A percentile compares a stretch with the other conserved stretches of the same genome.
Evolutionary conservation across 164 flowering plant genomes (phyloP).

Genomic region (Berberis vulgaris): DNA sequence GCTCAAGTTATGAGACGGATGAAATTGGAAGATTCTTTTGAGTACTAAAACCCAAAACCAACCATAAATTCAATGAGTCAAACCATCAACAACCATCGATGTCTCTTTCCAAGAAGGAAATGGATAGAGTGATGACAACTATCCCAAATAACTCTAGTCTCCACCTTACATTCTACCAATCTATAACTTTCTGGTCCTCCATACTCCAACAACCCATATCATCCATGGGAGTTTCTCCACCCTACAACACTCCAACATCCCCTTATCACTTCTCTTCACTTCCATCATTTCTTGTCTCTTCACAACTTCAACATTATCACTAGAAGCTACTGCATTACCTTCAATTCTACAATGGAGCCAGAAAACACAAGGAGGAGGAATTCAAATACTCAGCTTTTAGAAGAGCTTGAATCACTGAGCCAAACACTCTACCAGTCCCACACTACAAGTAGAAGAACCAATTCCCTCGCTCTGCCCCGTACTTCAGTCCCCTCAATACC

Average conservation of each 20-base stretch:
- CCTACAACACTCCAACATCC: conserved; percentile 14
- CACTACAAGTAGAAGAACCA: conserved; percentile 51
- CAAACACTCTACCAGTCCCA: conserved; percentile 65
- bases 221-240: conserved; percentile 29
- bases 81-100: background rate
- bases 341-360: conserved; percentile 17
- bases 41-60: background rate
- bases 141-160: conserved; percentile 10
- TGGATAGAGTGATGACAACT: conserved; percentile 4
- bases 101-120: conserved; percentile 7
- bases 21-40: no score
- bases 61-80: background rate
- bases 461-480: conserved; percentile 78
- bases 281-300: background rate
- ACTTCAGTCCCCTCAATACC: conserved; percentile 32
- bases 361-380: conserved; percentile 27
- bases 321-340: background rate
- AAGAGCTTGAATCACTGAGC: conserved; percentile 69
- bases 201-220: conserved; percentile 18
- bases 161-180: conserved; percentile 17
- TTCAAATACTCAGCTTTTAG: conserved; percentile 51
- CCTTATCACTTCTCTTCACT: background rate
- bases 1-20: no score
- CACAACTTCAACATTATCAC: background rate
- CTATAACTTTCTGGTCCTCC: conserved; percentile 16